These are phyloP conservation scores for Diaporthe velutina DNA, from an alignment of 2,329 filamentous ascomycete genomes.

Conservation along the genomic window DNA sequence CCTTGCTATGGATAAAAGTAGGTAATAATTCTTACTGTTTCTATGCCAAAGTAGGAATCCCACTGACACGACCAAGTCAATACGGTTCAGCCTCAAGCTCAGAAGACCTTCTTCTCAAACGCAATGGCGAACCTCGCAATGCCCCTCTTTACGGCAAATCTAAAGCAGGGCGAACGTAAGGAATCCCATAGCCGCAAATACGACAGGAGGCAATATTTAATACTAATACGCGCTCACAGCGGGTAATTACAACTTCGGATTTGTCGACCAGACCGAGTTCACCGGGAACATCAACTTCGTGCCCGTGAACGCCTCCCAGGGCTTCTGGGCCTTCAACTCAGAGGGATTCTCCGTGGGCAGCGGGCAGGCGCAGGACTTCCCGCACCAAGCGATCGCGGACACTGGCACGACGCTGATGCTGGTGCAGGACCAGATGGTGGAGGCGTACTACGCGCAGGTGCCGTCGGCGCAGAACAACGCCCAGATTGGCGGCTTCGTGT, in stretches of 20 bases:
- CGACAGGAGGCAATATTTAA: neutral
- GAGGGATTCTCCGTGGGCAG: constrained; percentile 66
- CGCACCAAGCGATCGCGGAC: constrained; percentile 71
- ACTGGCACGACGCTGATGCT: constrained; percentile 76
- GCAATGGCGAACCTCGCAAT: constrained; percentile 46
- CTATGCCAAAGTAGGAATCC: no score
- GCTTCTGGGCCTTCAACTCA: constrained; percentile 73
- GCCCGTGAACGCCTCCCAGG: constrained; percentile 64
- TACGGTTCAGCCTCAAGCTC: constrained; percentile 40
- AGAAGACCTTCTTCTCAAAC: constrained; percentile 60
- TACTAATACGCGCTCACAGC: constrained; percentile 41
- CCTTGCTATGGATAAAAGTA: constrained; percentile 71
- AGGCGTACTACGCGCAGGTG: constrained; percentile 70
- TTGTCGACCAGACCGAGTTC: constrained; percentile 69
- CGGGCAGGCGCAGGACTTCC: constrained; percentile 48
- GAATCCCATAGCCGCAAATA: constrained; percentile 56
- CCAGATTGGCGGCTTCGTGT: constrained; percentile 61
- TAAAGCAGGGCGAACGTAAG: constrained; percentile 52
- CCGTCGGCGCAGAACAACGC: constrained; percentile 57
- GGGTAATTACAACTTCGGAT: constrained; percentile 53
- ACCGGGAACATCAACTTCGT: constrained; percentile 68
- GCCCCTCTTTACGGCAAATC: constrained; percentile 51
- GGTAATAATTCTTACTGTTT: constrained; percentile 44
- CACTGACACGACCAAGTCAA: neutral
- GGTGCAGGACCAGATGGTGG: constrained; percentile 62